A percentile compares a stretch with the other conserved stretches of the same genome.
Conservation (phyloP, 2,329 filamentous ascomycete species). For the Aspergillus puulaauensis region DNA sequence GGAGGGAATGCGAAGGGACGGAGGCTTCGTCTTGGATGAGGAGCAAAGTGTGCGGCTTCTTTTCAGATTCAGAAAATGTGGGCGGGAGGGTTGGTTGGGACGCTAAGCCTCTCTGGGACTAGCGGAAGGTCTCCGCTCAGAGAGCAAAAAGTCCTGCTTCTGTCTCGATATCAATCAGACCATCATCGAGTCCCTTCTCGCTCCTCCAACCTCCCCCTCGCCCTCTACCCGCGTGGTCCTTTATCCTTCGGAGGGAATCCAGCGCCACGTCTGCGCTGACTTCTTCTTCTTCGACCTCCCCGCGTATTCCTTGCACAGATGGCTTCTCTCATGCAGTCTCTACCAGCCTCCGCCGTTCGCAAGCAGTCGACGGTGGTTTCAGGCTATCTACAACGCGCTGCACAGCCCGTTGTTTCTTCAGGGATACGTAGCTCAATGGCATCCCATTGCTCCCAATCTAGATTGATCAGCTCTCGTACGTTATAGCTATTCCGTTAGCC, state of each 20-base stretch:
- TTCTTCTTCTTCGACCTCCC: not conserved
- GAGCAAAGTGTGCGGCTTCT: constrained; percentile 25
- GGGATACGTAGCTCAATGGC: constrained; percentile 31
- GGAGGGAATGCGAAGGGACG: constrained; percentile 15
- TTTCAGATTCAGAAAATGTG: constrained; percentile 32
- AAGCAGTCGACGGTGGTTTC: constrained; percentile 32
- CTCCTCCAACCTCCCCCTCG: not conserved
- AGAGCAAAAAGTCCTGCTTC: constrained; percentile 23
- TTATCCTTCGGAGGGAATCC: not conserved
- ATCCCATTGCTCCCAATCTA: constrained; percentile 29
- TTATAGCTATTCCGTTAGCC: constrained; percentile 13
- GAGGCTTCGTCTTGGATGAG: constrained; percentile 7
- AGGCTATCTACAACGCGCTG: constrained; percentile 26
- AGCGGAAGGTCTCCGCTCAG: constrained; percentile 25
- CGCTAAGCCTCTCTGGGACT: constrained; percentile 32
- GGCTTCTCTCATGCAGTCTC: constrained; percentile 32
- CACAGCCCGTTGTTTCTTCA: constrained; percentile 28
- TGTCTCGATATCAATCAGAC: constrained; percentile 13
- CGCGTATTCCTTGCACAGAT: constrained; percentile 22
- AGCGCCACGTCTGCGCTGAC: not conserved
- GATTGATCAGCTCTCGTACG: constrained; percentile 31
- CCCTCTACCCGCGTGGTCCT: not conserved
- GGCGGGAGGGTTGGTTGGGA: constrained; percentile 29
- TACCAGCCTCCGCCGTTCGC: constrained; percentile 35
- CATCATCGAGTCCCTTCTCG: constrained; percentile 6